Evolutionary conservation across 768 basidiomycete genomes (phyloP).

Genomic region (Naematelia encephala): DNA sequence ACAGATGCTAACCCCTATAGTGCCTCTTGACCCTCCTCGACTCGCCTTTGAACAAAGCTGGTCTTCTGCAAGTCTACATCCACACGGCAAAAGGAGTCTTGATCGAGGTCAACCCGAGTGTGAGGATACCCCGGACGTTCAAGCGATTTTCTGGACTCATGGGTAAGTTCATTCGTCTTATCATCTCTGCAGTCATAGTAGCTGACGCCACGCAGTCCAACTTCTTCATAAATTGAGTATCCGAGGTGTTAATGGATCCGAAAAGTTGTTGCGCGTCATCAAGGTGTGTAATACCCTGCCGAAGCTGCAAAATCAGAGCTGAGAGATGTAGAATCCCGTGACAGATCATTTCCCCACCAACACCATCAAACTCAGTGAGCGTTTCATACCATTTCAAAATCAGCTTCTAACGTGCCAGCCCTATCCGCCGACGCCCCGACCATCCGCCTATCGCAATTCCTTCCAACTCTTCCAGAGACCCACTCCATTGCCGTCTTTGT

Average conservation of each 20-base stretch:
- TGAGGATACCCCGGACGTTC: slow-evolving; percentile 95
- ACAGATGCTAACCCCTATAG: slow-evolving; percentile 53
- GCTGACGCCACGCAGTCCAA: slow-evolving; percentile 64
- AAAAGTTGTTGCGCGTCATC: slow-evolving; percentile 95
- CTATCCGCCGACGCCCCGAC: slow-evolving; percentile 87
- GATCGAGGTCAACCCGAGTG: slow-evolving; percentile 97
- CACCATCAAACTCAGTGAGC: slow-evolving; percentile 88
- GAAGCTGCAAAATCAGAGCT: background rate
- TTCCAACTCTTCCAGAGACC: slow-evolving; percentile 78
- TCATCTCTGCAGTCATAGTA: background rate
- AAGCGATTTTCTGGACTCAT: slow-evolving; percentile 98
- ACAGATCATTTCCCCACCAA: slow-evolving; percentile 91
- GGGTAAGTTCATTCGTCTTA: slow-evolving; percentile 59
- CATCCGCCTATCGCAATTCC: slow-evolving; percentile 72
- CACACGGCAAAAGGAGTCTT: slow-evolving; percentile 94
- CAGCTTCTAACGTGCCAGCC: slow-evolving; percentile 55
- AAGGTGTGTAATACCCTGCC: slow-evolving; percentile 60
- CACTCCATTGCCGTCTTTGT: slow-evolving; percentile 93
- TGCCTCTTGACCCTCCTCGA: slow-evolving; percentile 94
- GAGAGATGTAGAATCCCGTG: slow-evolving; percentile 71
- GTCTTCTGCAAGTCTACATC: slow-evolving; percentile 93
- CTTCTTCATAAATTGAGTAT: slow-evolving; percentile 93
- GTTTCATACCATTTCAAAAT: slow-evolving; percentile 4
- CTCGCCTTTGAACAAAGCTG: slow-evolving; percentile 96
- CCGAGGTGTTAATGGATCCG: slow-evolving; percentile 90